A percentile compares a stretch with the other conserved stretches of the same genome.
Evolutionary conservation across 2,329 filamentous ascomycete genomes (phyloP).

Genomic region (Erysiphe neolycopersici): DNA sequence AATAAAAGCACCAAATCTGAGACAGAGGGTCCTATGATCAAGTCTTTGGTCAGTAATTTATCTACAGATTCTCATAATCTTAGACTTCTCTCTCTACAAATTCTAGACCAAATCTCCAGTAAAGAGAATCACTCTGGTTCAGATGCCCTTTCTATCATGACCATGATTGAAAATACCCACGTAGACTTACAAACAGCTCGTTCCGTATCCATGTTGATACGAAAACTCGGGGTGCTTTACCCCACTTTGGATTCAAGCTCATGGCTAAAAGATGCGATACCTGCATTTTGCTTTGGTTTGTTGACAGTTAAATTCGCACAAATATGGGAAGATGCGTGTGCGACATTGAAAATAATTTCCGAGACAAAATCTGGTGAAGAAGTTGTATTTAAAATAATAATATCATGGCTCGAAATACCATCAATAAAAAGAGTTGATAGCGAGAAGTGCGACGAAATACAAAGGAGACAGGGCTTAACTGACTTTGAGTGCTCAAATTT

Average conservation of each 20-base stretch:
- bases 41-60: constrained; percentile 44
- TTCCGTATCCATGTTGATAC: constrained; percentile 59
- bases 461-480: constrained; percentile 22
- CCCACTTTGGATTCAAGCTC: constrained; percentile 29
- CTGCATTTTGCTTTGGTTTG: constrained; percentile 67
- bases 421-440: constrained; percentile 23
- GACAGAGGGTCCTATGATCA: constrained; percentile 31
- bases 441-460: constrained; percentile 13
- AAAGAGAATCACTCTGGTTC: constrained; percentile 21
- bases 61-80: constrained; percentile 49
- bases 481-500: constrained; percentile 74
- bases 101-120: constrained; percentile 35
- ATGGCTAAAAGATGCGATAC: constrained; percentile 46
- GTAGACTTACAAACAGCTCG: constrained; percentile 52
- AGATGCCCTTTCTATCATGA: constrained; percentile 33
- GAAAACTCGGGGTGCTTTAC: constrained; percentile 31
- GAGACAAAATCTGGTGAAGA: constrained; percentile 47
- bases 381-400: constrained; percentile 40
- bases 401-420: constrained; percentile 45
- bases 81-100: constrained; percentile 42
- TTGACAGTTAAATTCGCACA: constrained; percentile 65
- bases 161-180: constrained; percentile 55
- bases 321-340: constrained; percentile 62
- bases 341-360: constrained; percentile 48
- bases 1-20: constrained; percentile 14